These are phyloP conservation scores for Claviceps fusiformis DNA, from an alignment of 2,329 filamentous ascomycete species.

Conservation along the genomic window DNA sequence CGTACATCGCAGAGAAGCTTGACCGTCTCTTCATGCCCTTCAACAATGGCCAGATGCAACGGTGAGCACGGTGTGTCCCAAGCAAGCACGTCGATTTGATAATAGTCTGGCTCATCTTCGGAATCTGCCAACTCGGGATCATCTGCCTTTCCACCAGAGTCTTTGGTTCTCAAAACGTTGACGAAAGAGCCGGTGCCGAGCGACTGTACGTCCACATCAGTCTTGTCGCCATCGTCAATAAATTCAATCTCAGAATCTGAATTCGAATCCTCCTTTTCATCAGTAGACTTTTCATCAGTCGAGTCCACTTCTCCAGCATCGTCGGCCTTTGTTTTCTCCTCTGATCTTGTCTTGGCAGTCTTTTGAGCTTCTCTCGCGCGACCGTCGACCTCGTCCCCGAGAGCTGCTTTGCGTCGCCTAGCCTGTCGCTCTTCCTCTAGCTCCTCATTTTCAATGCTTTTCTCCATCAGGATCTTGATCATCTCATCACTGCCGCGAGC, in stretches of 20 bases:
- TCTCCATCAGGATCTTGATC: conserved; percentile 56
- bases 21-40: conserved; percentile 56
- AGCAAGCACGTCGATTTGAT: conserved; percentile 62
- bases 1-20: conserved; percentile 49
- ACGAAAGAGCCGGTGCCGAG: conserved; percentile 62
- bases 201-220: conserved; percentile 37
- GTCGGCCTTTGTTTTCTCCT: not conserved
- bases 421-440: conserved; percentile 47
- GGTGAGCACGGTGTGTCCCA: conserved; percentile 68
- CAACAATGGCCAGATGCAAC: conserved; percentile 65
- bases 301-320: not conserved
- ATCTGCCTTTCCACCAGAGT: conserved; percentile 13
- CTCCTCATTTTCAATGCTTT: conserved; percentile 61
- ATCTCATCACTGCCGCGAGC: conserved; percentile 55
- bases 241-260: conserved; percentile 30
- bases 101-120: conserved; percentile 62
- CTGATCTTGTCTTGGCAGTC: not conserved
- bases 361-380: conserved; percentile 3
- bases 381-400: conserved; percentile 8
- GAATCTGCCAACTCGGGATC: conserved; percentile 37
- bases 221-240: conserved; percentile 30
- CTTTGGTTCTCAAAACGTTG: conserved; percentile 41
- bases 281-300: not conserved
- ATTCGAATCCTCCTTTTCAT: conserved; percentile 9
- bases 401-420: conserved; percentile 26